Percentiles rank a stretch among this genome's conserved stretches.
These are phyloP conservation scores for Pichia paraexigua DNA, from an alignment of 805 yeast genomes.

Conservation along the genomic window DNA sequence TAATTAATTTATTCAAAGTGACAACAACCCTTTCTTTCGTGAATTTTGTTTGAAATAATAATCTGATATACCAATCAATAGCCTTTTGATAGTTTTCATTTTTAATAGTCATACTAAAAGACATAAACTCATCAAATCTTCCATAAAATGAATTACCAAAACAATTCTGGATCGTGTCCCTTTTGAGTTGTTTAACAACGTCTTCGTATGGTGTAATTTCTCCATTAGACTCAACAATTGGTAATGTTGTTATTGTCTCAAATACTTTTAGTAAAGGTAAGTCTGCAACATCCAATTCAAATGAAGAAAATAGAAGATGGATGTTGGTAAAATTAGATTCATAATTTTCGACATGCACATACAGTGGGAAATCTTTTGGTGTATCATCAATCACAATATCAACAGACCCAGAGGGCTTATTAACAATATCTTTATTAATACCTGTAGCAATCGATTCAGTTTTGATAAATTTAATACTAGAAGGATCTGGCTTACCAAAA, in stretches of 20 bases:
- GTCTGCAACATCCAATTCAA: conserved; percentile 39
- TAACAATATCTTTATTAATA: conserved; percentile 28
- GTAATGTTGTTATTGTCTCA: conserved; percentile 62
- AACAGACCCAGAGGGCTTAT: conserved; percentile 18
- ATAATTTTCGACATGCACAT: conserved; percentile 70
- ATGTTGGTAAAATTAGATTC: conserved; percentile 73
- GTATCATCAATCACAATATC: conserved; percentile 19
- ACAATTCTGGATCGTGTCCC: conserved; percentile 58
- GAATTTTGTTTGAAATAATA: conserved; percentile 58
- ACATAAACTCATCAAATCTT: conserved; percentile 58
- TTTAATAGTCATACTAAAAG: conserved; percentile 54
- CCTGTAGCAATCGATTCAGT: conserved; percentile 62
- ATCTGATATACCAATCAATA: conserved; percentile 66
- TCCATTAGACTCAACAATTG: conserved; percentile 59
- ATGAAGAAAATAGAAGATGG: conserved; percentile 51
- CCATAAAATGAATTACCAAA: conserved; percentile 52
- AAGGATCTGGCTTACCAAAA: conserved; percentile 69
- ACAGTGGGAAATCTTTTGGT: conserved; percentile 52
- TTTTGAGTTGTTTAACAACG: conserved; percentile 65
- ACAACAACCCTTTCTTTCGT: conserved; percentile 67
- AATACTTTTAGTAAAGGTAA: conserved; percentile 61
- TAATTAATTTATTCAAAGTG: conserved; percentile 52
- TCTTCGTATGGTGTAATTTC: conserved; percentile 55
- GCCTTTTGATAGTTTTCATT: conserved; percentile 56
- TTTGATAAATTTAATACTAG: conserved; percentile 61